phyloP scores from a whole-genome alignment of 208 protist genomes.

The Blastocrithidia nonstop region DNA sequence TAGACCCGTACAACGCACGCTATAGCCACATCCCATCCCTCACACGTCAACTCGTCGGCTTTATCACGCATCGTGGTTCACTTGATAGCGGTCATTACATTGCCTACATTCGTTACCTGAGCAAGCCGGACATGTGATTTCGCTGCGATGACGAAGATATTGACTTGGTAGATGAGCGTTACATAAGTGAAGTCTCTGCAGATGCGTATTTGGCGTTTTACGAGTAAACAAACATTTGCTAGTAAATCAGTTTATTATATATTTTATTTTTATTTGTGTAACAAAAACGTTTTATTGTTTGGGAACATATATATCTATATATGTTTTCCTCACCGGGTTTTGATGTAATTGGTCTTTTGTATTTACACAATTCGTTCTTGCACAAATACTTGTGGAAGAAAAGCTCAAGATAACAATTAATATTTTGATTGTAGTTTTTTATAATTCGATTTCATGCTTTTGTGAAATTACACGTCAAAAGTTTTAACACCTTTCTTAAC shows the following conservation, averaged over 20 bases:
- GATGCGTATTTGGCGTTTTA: conserved; percentile 80
- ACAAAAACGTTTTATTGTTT: conserved; percentile 2
- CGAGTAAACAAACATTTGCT: conserved; percentile 39
- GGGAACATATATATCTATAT: not conserved
- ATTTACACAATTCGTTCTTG: no score
- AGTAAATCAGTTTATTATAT: not conserved
- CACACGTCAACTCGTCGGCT: conserved; percentile 43
- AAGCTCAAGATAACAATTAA: no score
- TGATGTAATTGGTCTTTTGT: not conserved
- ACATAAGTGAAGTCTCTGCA: conserved; percentile 22
- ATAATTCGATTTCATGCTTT: no score
- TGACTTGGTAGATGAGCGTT: conserved; percentile 42
- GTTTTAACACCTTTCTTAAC: not conserved
- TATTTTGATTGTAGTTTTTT: no score
- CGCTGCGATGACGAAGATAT: conserved; percentile 77
- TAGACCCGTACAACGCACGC: conserved; percentile 15
- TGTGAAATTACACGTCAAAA: no score
- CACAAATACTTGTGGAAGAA: no score
- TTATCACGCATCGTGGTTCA: conserved; percentile 70
- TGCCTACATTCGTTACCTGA: conserved; percentile 51
- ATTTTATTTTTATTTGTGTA: not conserved
- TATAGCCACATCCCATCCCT: conserved; percentile 12
- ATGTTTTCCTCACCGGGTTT: not conserved
- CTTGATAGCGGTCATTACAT: conserved; percentile 80
- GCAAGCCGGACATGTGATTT: conserved; percentile 52